Evolutionary conservation across 2,329 filamentous ascomycete species (phyloP).

Genomic region (Talaromyces sp.): DNA sequence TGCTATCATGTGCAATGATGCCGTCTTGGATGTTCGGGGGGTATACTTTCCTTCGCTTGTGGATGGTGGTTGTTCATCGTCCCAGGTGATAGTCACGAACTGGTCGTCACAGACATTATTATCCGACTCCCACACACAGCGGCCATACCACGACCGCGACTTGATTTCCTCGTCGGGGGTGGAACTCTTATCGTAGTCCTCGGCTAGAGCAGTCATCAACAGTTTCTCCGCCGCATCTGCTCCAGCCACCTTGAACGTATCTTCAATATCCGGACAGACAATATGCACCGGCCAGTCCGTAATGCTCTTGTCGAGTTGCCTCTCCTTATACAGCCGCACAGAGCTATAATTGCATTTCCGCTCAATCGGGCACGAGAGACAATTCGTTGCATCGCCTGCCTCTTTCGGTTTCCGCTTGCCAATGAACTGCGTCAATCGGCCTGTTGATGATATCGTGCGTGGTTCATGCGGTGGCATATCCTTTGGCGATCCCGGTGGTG

Average conservation of each 20-base stretch:
- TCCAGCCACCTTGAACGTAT: conserved; percentile 53
- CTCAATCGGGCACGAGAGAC: conserved; percentile 73
- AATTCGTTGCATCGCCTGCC: conserved; percentile 80
- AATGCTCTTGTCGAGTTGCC: conserved; percentile 64
- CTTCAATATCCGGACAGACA: conserved; percentile 89
- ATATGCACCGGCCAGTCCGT: conserved; percentile 80
- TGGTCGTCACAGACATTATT: conserved; percentile 96
- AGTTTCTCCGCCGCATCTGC: conserved; percentile 49
- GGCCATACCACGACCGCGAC: conserved; percentile 69
- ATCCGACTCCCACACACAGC: conserved; percentile 91
- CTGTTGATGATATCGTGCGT: conserved; percentile 68
- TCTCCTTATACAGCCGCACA: conserved; percentile 73
- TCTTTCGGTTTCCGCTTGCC: conserved; percentile 68
- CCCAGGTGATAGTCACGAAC: conserved; percentile 82
- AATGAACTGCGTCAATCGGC: conserved; percentile 74
- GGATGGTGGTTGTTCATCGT: conserved; percentile 54
- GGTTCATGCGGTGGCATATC: conserved; percentile 65
- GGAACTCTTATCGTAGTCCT: conserved; percentile 55
- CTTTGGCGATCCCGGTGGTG: conserved; percentile 45
- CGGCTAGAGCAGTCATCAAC: conserved; percentile 47
- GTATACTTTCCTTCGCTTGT: conserved; percentile 17
- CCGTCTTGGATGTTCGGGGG: conserved; percentile 69
- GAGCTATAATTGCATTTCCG: conserved; percentile 79
- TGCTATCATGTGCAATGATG: conserved; percentile 90
- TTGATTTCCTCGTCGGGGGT: conserved; percentile 53